Evolutionary conservation across 176 grass and related monocot genomes (phyloP).

Genomic region (Chloris gayana): DNA sequence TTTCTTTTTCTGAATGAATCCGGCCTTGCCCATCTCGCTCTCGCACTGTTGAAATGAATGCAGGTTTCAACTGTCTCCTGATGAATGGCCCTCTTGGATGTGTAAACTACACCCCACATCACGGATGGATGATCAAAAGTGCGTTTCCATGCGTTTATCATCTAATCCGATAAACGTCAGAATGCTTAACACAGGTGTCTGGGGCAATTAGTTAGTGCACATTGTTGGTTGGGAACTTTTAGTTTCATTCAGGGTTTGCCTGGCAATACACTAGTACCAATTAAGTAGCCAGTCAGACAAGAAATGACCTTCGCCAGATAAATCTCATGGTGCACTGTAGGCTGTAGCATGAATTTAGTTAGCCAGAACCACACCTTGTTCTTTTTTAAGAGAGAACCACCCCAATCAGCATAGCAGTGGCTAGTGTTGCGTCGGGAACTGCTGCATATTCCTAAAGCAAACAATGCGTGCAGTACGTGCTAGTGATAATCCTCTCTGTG

Average conservation of each 20-base stretch:
- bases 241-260: neutral
- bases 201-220: constrained; percentile 7
- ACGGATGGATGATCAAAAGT: too few species aligned
- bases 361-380: neutral
- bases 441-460: neutral
- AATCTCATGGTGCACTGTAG: too few species aligned
- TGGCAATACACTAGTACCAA: neutral
- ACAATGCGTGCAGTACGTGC: neutral
- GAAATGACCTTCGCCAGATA: neutral
- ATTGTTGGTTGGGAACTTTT: too few species aligned
- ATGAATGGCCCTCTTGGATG: neutral
- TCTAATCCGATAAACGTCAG: neutral
- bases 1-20: neutral
- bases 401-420: neutral
- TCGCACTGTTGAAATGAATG: neutral
- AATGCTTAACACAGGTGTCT: neutral
- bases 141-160: neutral
- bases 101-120: too few species aligned
- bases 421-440: too few species aligned
- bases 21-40: neutral
- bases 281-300: neutral
- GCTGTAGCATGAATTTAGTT: too few species aligned
- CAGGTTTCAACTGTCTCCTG: neutral
- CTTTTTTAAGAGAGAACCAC: too few species aligned
- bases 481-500: too few species aligned